These are phyloP conservation scores for Nicotiana paniculata DNA, from an alignment of 257 asterid species.

Conservation along the genomic window DNA sequence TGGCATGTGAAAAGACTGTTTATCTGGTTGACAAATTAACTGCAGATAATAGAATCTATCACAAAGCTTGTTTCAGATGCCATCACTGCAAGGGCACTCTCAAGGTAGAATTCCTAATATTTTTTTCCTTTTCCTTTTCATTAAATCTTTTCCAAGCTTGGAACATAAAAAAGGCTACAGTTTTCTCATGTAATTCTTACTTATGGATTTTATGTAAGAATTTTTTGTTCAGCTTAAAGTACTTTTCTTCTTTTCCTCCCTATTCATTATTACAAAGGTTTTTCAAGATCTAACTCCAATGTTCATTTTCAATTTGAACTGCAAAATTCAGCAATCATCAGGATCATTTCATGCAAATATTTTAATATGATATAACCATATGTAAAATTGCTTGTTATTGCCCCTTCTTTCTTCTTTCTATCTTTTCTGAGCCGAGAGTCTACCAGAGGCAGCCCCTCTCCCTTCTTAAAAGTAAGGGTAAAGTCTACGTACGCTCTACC, in stretches of 20 bases:
- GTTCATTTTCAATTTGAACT: background rate
- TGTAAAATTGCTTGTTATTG: background rate
- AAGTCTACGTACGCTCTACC: too few relatives aligned
- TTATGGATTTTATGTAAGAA: background rate
- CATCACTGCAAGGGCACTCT: conserved; percentile 97
- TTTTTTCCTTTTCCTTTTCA: background rate
- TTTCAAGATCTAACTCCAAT: background rate
- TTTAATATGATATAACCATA: background rate
- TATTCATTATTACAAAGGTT: background rate
- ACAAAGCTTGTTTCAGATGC: conserved; percentile 95
- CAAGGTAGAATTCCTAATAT: conserved; percentile 35
- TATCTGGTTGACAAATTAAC: conserved; percentile 86
- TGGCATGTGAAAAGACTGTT: conserved; percentile 91
- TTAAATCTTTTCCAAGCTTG: background rate
- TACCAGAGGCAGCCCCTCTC: too few relatives aligned
- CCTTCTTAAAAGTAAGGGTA: too few relatives aligned
- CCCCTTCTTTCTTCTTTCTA: too few relatives aligned
- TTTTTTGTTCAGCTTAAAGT: background rate
- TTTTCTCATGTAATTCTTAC: background rate
- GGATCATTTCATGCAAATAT: background rate
- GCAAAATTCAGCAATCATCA: background rate
- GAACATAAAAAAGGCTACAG: background rate
- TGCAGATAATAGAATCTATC: conserved; percentile 83
- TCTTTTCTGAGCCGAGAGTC: too few relatives aligned
- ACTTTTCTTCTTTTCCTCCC: background rate